Base-by-base conservation (phyloP, 2,329 filamentous ascomycete species). In the Colletotrichum abscissum region DNA sequence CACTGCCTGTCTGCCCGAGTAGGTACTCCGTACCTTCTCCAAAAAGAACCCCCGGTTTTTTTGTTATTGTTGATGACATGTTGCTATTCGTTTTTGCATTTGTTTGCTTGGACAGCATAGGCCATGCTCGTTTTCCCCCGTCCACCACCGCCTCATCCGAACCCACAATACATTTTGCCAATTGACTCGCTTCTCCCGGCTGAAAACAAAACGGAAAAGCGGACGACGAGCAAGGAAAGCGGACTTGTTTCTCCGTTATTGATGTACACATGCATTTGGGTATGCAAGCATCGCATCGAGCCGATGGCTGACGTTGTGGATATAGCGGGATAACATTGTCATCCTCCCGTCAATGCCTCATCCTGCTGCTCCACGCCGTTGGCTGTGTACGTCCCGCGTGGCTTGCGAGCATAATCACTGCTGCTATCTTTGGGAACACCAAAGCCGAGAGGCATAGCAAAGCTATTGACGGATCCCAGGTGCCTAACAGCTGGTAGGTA, bases 371-470 rank as follows among this genome's bases (percentile, higher is more conserved):
- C 46, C 7, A 30, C 46, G 28, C 60, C 28, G 38, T 16, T 42
- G 38, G 38, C 38, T 42, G 38, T 42, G 33, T 63, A 28, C 46
- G n/a, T 35, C 46, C 62, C 46, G 62, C 52, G 63, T 65, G 63
- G 63, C 63, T 56, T 65, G 22, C 49, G 28, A 38, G 49, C 5
- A n/a, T 35, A 30, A 49, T 56, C 9, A 33, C 49, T 42, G 63
- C 33, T 65, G 63, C 63, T 65, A 65, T 65, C 52, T 56, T 65
- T 49, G 49, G 52, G 49, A 38, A 33, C 19, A n/a, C 46, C n/a
- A 9, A 52, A n/a, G n/a, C 14, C 8, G 12, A 63, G 62, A 26
- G 24, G 24, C 46, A n/a, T 9, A 22, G 24, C 46, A n/a, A 5
- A 22, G 42, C n/a, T 22, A 5, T 5, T 19, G 14, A 54, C 38